These are phyloP conservation scores for Medicago lupulina DNA, from an alignment of 306 rosid genomes.

Conservation along the genomic window DNA sequence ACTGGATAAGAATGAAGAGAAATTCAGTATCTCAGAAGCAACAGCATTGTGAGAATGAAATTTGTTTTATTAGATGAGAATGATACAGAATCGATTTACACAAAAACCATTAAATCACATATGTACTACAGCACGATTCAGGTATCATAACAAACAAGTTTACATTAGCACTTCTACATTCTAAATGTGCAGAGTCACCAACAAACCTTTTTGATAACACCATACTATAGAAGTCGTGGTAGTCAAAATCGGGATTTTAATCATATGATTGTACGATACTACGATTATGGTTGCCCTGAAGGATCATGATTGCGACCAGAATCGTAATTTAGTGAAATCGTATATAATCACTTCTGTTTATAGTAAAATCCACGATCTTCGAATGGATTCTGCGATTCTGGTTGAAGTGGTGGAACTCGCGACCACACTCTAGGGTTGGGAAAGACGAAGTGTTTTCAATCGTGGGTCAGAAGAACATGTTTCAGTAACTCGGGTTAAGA, in stretches of 20 bases:
- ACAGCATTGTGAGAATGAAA: background rate
- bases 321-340: too few relatives aligned
- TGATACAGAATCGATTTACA: background rate
- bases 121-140: background rate
- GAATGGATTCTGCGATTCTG: too few relatives aligned
- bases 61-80: background rate
- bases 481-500: too few relatives aligned
- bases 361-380: too few relatives aligned
- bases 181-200: background rate
- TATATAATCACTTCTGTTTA: too few relatives aligned
- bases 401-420: too few relatives aligned
- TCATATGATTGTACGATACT: too few relatives aligned
- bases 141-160: conserved; percentile 2
- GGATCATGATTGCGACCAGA: too few relatives aligned
- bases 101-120: background rate
- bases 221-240: background rate
- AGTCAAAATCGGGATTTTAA: background rate
- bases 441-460: too few relatives aligned
- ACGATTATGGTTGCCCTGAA: too few relatives aligned
- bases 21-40: conserved; percentile 17
- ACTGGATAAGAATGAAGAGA: conserved; percentile 7
- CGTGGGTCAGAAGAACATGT: too few relatives aligned
- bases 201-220: background rate
- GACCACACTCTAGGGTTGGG: too few relatives aligned
- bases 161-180: background rate